Conservation (phyloP, 1,284 basidiomycete species). For the Coniferiporia sulphurascens region DNA sequence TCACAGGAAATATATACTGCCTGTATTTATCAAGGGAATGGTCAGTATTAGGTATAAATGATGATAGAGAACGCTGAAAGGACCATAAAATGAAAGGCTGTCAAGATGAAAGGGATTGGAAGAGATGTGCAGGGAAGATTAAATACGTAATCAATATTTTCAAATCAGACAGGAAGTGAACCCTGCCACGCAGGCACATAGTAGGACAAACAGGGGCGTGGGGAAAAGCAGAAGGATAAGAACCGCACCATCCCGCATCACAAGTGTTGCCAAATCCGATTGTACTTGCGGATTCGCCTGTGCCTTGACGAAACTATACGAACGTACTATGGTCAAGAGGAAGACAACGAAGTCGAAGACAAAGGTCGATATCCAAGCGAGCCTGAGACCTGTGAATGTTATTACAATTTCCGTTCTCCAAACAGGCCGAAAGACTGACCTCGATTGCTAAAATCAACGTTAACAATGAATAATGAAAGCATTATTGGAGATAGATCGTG, state of each 20-base stretch:
- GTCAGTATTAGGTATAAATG: background rate
- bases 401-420: too few relatives aligned
- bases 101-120: background rate
- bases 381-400: slow-evolving; percentile 3
- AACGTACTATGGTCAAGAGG: slow-evolving; percentile 9
- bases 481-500: too few relatives aligned
- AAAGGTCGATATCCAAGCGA: slow-evolving; percentile 15
- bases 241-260: slow-evolving; percentile 17
- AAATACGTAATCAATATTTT: background rate
- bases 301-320: slow-evolving; percentile 7
- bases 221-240: background rate
- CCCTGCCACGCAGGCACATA: background rate
- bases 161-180: background rate
- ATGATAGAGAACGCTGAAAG: too few relatives aligned
- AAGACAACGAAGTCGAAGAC: slow-evolving; percentile 14
- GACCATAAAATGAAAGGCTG: background rate
- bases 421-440: background rate
- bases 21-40: background rate
- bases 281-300: slow-evolving; percentile 5
- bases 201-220: background rate
- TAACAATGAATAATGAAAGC: too few relatives aligned
- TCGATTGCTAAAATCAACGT: background rate
- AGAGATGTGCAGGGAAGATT: too few relatives aligned
- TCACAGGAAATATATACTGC: slow-evolving; percentile 17
- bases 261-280: slow-evolving; percentile 8